These are phyloP conservation scores for Solidago caesia DNA, from an alignment of 129 eudicot genomes.

Conservation along the genomic window DNA sequence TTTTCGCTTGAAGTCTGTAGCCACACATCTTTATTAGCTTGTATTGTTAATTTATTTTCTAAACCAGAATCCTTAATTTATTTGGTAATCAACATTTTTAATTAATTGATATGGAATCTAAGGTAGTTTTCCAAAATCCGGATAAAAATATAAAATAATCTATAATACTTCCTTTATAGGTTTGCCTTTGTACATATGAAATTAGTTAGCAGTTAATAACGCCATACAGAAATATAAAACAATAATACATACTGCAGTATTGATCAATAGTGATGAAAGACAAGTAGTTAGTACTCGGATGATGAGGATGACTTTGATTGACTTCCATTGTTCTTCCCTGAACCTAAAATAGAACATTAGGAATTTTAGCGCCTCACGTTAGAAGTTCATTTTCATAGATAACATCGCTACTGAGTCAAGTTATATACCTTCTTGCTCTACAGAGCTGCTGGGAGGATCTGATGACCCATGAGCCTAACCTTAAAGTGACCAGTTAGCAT, in stretches of 20 bases:
- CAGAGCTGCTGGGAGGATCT: constrained; percentile 37
- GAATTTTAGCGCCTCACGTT: constrained; percentile 18
- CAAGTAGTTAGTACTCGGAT: constrained; percentile 49
- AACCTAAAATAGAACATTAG: constrained; percentile 39
- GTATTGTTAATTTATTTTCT: too few relatives aligned
- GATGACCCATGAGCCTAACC: constrained; percentile 40
- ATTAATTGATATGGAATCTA: too few relatives aligned
- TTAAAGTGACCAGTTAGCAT: constrained; percentile 32
- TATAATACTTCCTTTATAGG: background rate
- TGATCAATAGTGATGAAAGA: constrained; percentile 30
- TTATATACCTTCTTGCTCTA: constrained; percentile 41
- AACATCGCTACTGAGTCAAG: background rate
- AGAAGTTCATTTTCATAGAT: background rate
- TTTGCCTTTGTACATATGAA: constrained; percentile 3
- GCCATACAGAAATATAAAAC: constrained; percentile 12
- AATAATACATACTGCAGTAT: constrained; percentile 10
- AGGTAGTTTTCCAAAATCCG: too few relatives aligned
- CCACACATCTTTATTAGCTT: too few relatives aligned
- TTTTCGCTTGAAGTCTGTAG: too few relatives aligned
- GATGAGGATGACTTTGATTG: constrained; percentile 42
- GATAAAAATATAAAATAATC: background rate
- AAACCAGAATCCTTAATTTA: too few relatives aligned
- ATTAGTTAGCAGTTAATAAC: background rate
- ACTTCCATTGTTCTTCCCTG: constrained; percentile 35
- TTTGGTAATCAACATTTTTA: too few relatives aligned